Percentiles rank a stretch among this genome's conserved stretches.
These are phyloP conservation scores for Filosporella fistucella DNA, from an alignment of 495 filamentous ascomycete genomes.

Conservation along the genomic window DNA sequence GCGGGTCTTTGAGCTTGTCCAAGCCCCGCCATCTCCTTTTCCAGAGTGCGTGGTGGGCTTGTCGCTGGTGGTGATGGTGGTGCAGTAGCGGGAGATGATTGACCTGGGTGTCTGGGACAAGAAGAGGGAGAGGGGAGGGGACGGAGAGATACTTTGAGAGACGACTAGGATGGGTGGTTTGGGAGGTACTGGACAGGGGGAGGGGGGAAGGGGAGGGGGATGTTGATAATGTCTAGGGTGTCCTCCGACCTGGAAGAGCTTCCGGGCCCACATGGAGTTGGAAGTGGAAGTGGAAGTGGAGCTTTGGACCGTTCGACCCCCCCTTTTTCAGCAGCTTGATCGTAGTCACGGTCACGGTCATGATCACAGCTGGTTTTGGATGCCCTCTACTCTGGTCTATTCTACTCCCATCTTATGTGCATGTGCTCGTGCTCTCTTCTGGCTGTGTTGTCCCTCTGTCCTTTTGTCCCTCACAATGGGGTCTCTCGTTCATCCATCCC, in stretches of 20 bases:
- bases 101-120: too few relatives aligned
- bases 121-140: too few relatives aligned
- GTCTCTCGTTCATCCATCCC: background rate
- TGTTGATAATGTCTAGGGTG: too few relatives aligned
- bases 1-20: too few relatives aligned
- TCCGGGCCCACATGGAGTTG: background rate
- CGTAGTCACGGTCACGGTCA: background rate
- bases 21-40: slow-evolving; percentile 19
- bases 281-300: background rate
- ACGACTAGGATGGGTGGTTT: too few relatives aligned
- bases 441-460: background rate
- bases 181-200: too few relatives aligned
- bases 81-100: too few relatives aligned
- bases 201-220: too few relatives aligned
- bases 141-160: too few relatives aligned
- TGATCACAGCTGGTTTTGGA: background rate
- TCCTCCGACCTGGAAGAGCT: too few relatives aligned
- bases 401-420: background rate
- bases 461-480: background rate
- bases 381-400: background rate
- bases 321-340: background rate
- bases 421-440: background rate
- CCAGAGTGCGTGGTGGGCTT: background rate
- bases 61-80: too few relatives aligned
- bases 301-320: background rate